Conservation (phyloP, 208 protist species). For the Entamoeba invadens region DNA sequence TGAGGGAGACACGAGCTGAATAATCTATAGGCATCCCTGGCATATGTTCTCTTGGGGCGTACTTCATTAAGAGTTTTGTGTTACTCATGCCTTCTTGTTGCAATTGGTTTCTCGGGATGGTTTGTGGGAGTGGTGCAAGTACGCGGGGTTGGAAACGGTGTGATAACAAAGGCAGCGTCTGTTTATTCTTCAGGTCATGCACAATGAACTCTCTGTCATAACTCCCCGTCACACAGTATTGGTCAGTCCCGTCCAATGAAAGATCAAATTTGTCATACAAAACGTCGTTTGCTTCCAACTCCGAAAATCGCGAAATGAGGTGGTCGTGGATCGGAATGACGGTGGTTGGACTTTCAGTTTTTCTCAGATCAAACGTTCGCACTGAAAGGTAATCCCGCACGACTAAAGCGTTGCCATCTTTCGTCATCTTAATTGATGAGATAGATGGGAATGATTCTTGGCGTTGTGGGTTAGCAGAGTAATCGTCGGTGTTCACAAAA, state of each 20-base stretch:
- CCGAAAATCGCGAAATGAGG: constrained; percentile 54
- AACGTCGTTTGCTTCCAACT: constrained; percentile 66
- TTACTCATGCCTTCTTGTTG: not conserved
- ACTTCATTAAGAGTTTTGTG: not conserved
- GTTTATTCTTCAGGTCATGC: constrained; percentile 41
- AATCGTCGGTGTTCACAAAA: not conserved
- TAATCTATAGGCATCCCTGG: not conserved
- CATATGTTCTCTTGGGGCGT: not conserved
- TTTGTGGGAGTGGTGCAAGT: not conserved
- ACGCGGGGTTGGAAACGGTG: not conserved
- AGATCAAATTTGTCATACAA: constrained; percentile 77
- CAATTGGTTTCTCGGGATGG: not conserved
- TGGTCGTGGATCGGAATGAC: constrained; percentile 59
- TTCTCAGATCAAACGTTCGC: constrained; percentile 61
- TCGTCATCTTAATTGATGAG: constrained; percentile 56
- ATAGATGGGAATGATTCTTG: constrained; percentile 61
- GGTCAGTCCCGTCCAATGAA: constrained; percentile 39
- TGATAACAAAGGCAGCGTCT: not conserved
- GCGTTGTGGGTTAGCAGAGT: not conserved
- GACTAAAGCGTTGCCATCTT: constrained; percentile 56
- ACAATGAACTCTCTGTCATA: constrained; percentile 63
- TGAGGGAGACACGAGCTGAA: not conserved
- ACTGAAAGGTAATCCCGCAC: constrained; percentile 61
- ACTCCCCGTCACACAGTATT: constrained; percentile 51
- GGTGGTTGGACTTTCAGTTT: constrained; percentile 46